Conservation (phyloP, 768 basidiomycete genomes). For the Galerina marginata region DNA sequence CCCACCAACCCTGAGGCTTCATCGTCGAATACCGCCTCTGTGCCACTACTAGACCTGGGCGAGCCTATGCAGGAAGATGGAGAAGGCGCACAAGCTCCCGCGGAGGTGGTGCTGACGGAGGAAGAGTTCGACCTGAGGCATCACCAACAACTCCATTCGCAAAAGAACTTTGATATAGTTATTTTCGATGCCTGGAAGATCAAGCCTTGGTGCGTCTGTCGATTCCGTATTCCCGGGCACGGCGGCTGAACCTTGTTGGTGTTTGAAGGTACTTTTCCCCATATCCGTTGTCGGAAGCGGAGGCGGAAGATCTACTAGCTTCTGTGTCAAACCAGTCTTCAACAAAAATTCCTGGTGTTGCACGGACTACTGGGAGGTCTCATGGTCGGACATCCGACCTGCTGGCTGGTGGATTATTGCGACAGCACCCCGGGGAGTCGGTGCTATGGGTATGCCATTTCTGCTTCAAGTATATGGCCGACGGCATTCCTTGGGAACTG, state of each 20-base stretch:
- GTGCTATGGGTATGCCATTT: constrained; percentile 85
- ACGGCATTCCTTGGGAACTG: constrained; percentile 69
- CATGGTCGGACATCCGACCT: constrained; percentile 80
- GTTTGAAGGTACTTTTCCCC: constrained; percentile 87
- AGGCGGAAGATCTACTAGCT: constrained; percentile 54
- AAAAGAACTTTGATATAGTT: constrained; percentile 87
- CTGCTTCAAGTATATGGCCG: constrained; percentile 97
- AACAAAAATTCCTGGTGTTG: constrained; percentile 53
- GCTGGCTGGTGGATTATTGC: constrained; percentile 64
- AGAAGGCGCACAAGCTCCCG: constrained; percentile 15
- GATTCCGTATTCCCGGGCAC: background rate
- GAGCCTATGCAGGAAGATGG: constrained; percentile 14
- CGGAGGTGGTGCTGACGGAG: constrained; percentile 56
- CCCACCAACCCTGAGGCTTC: constrained; percentile 15
- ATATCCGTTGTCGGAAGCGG: constrained; percentile 78
- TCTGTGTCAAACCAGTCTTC: constrained; percentile 24
- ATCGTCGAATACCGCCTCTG: constrained; percentile 12
- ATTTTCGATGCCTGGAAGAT: constrained; percentile 87
- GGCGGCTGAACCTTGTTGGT: background rate
- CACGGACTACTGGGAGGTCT: constrained; percentile 56
- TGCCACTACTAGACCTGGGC: constrained; percentile 1
- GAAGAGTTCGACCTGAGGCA: constrained; percentile 74
- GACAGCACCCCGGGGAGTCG: constrained; percentile 53
- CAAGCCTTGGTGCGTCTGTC: constrained; percentile 76
- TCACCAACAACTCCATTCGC: constrained; percentile 68